These are phyloP conservation scores for Xylariaceae sp. DNA, from an alignment of 2,329 filamentous ascomycete genomes.

Conservation along the genomic window DNA sequence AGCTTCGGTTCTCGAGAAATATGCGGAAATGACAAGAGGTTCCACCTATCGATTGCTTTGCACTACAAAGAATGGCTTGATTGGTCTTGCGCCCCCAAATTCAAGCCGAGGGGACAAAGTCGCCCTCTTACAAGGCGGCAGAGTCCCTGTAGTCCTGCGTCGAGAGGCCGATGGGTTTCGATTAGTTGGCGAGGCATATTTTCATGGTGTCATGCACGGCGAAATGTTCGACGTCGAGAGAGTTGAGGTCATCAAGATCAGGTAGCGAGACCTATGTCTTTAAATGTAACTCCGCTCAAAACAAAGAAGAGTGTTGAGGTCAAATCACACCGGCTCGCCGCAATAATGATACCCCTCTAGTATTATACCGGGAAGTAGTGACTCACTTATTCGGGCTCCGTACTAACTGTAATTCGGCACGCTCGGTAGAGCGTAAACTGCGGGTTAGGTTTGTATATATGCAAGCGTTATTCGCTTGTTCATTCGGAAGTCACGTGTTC, in stretches of 20 bases:
- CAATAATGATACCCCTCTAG: too few species aligned
- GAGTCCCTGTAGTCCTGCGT: conserved; percentile 8
- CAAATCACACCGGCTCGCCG: too few species aligned
- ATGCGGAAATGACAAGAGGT: conserved; percentile 6
- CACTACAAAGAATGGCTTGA: conserved; percentile 6
- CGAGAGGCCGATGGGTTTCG: conserved; percentile 8
- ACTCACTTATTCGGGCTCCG: too few species aligned
- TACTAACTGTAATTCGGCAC: too few species aligned
- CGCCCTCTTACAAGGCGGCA: conserved; percentile 10
- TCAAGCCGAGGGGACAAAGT: conserved; percentile 9
- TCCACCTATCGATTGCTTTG: conserved; percentile 6
- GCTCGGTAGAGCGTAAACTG: too few species aligned
- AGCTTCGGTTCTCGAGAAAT: conserved; percentile 2
- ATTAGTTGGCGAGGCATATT: conserved; percentile 11
- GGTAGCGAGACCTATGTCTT: neutral
- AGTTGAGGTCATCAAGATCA: conserved; percentile 4
- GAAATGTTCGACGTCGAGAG: conserved; percentile 7
- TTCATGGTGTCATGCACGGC: conserved; percentile 10
- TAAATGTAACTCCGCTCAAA: too few species aligned
- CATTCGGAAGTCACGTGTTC: too few species aligned
- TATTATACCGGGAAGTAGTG: too few species aligned
- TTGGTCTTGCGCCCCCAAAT: conserved; percentile 10
- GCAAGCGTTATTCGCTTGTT: too few species aligned
- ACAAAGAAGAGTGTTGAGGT: too few species aligned
- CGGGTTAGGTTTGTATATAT: too few species aligned